These are phyloP conservation scores for Starmerella riodocensis DNA, from an alignment of 805 yeast species.

Conservation along the genomic window DNA sequence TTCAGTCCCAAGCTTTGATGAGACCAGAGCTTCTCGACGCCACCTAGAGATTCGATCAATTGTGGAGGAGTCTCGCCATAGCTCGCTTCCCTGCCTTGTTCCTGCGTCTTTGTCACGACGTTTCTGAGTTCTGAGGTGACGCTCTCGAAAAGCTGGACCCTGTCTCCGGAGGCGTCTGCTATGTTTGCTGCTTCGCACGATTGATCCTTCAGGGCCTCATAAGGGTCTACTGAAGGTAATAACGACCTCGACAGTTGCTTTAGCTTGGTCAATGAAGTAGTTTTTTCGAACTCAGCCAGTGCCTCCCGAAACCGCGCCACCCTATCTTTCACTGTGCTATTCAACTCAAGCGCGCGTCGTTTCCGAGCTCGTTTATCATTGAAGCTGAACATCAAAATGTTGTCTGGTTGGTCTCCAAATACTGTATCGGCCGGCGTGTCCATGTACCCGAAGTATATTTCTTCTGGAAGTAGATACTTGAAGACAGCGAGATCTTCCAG, in stretches of 20 bases:
- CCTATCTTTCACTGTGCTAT: slow-evolving; percentile 12
- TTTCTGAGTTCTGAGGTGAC: slow-evolving; percentile 19
- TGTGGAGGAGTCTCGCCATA: slow-evolving; percentile 20
- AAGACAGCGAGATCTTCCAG: slow-evolving; percentile 52
- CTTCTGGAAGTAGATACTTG: slow-evolving; percentile 49
- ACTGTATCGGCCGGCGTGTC: slow-evolving; percentile 44
- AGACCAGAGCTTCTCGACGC: slow-evolving; percentile 44
- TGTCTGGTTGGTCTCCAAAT: slow-evolving; percentile 30
- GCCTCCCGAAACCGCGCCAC: slow-evolving; percentile 12
- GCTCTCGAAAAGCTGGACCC: not conserved
- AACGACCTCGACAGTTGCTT: not conserved
- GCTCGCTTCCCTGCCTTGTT: slow-evolving; percentile 21
- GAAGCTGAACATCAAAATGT: slow-evolving; percentile 61
- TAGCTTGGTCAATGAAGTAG: not conserved
- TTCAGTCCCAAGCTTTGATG: slow-evolving; percentile 73
- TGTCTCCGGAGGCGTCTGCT: too few species aligned
- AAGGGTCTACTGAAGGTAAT: not conserved
- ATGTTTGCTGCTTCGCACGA: not conserved
- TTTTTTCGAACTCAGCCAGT: slow-evolving; percentile 5
- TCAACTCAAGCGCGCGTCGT: slow-evolving; percentile 19
- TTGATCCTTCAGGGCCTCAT: not conserved
- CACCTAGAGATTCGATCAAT: slow-evolving; percentile 34
- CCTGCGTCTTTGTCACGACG: slow-evolving; percentile 49
- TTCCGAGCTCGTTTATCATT: slow-evolving; percentile 44
- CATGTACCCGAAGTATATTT: slow-evolving; percentile 57